Evolutionary conservation across 2,329 filamentous ascomycete genomes (phyloP).

Genomic region (Thielaviopsis cerberus): DNA sequence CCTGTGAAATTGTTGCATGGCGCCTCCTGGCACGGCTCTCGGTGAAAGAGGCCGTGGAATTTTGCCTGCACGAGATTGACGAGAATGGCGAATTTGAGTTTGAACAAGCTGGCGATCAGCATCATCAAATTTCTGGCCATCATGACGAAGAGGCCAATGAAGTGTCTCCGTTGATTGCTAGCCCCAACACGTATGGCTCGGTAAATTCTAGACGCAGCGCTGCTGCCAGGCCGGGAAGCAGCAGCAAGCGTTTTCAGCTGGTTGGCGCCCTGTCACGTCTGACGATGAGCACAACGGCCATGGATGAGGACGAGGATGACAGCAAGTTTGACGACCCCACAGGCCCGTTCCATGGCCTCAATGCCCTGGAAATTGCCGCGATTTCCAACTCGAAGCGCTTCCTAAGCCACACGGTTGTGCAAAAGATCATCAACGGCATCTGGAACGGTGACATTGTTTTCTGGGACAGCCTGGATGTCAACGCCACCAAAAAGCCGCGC

Average conservation of each 20-base stretch:
- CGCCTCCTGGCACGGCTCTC: slow-evolving; percentile 53
- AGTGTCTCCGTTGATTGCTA: slow-evolving; percentile 27
- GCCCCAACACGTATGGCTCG: slow-evolving; percentile 15
- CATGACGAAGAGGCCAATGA: slow-evolving; percentile 29
- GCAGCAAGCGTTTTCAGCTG: slow-evolving; percentile 28
- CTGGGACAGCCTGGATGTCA: slow-evolving; percentile 60
- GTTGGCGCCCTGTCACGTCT: slow-evolving; percentile 37
- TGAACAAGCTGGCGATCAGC: neutral
- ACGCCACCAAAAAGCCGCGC: slow-evolving; percentile 56
- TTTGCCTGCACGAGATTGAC: slow-evolving; percentile 55
- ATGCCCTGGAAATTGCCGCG: slow-evolving; percentile 71
- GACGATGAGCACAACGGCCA: slow-evolving; percentile 27
- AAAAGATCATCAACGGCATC: slow-evolving; percentile 67
- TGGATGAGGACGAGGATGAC: slow-evolving; percentile 19
- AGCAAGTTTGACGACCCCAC: slow-evolving; percentile 43
- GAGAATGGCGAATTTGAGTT: slow-evolving; percentile 12
- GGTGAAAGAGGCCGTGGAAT: slow-evolving; percentile 56
- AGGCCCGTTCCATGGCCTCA: slow-evolving; percentile 57
- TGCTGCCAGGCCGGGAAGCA: slow-evolving; percentile 21
- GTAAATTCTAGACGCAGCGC: slow-evolving; percentile 13
- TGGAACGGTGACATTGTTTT: slow-evolving; percentile 79
- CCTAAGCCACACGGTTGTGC: slow-evolving; percentile 59
- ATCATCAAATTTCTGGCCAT: slow-evolving; percentile 8
- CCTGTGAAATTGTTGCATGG: slow-evolving; percentile 69
- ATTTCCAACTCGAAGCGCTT: slow-evolving; percentile 72